Evolutionary conservation across 176 grass and related monocot genomes (phyloP).

Genomic region (Cenchrus fungigraminus): DNA sequence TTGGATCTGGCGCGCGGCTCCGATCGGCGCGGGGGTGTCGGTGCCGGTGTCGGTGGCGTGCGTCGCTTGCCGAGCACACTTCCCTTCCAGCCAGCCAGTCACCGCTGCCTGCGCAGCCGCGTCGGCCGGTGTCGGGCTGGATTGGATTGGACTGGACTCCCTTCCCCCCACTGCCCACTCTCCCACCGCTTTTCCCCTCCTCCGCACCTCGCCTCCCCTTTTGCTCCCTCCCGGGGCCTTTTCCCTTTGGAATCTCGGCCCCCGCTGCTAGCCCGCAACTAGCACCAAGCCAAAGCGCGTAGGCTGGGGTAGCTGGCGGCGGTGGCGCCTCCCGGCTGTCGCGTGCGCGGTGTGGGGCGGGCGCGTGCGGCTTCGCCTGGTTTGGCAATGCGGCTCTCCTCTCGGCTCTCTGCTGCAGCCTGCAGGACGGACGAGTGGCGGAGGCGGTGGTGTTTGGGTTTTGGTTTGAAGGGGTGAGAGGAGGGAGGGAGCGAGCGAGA

Average conservation of each 20-base stretch:
- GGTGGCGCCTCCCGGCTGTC: conserved; percentile 2
- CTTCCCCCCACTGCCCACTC: neutral
- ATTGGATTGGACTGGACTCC: conserved; percentile 28
- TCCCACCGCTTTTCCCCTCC: neutral
- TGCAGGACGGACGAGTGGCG: neutral
- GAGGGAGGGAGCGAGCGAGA: neutral
- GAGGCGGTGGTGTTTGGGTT: neutral
- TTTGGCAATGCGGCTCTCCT: conserved; percentile 49
- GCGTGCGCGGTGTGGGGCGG: conserved; percentile 3
- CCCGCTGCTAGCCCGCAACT: neutral
- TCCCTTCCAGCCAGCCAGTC: conserved; percentile 22
- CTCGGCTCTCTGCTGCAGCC: neutral
- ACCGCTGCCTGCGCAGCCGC: neutral
- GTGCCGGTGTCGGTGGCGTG: conserved; percentile 35
- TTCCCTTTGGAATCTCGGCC: conserved; percentile 43
- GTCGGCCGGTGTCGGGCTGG: conserved; percentile 12
- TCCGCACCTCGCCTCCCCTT: conserved; percentile 29
- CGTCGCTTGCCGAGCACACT: conserved; percentile 48
- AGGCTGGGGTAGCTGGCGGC: conserved; percentile 10
- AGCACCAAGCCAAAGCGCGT: conserved; percentile 1
- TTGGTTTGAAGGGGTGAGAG: neutral
- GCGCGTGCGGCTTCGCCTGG: neutral
- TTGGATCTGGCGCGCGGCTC: conserved; percentile 49
- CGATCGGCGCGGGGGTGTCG: conserved; percentile 32
- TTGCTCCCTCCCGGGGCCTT: conserved; percentile 30